Conservation (phyloP, 495 filamentous ascomycete genomes). For the Aspergillus ellipticus region DNA sequence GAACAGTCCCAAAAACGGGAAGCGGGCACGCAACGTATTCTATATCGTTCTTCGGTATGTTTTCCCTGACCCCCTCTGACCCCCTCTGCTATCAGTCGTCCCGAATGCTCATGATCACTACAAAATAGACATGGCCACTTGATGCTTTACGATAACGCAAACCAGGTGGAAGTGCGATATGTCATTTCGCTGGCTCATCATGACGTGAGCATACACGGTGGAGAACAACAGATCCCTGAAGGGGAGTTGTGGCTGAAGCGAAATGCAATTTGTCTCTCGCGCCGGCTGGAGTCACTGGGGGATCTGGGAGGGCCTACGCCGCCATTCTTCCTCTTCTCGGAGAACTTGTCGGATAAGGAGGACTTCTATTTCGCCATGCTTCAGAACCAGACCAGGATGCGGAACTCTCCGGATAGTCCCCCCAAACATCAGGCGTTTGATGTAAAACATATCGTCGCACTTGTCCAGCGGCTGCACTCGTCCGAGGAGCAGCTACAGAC, state of each 20-base stretch:
- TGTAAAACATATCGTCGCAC: conserved; percentile 73
- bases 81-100: background rate
- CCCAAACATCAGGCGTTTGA: conserved; percentile 78
- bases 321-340: conserved; percentile 91
- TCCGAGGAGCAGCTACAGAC: conserved; percentile 90
- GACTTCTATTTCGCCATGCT: conserved; percentile 96
- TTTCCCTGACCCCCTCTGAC: background rate
- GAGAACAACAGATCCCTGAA: conserved; percentile 76
- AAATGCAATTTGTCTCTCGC: conserved; percentile 83
- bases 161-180: conserved; percentile 89
- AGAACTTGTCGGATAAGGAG: conserved; percentile 92
- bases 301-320: conserved; percentile 57
- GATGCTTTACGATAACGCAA: conserved; percentile 91
- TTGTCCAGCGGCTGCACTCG: conserved; percentile 86
- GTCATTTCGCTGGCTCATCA: conserved; percentile 90
- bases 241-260: conserved; percentile 93
- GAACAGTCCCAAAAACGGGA: conserved; percentile 56
- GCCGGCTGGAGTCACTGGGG: conserved; percentile 61
- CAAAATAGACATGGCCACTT: conserved; percentile 80
- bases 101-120: conserved; percentile 18
- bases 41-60: conserved; percentile 82
- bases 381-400: conserved; percentile 70
- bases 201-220: conserved; percentile 79
- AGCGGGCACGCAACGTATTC: conserved; percentile 84
- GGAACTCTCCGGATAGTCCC: conserved; percentile 51